Evolutionary conservation across 768 basidiomycete genomes (phyloP), one percentile per base, ranked within the genome.

Genomic region (Trametes cinnabarina): DNA sequence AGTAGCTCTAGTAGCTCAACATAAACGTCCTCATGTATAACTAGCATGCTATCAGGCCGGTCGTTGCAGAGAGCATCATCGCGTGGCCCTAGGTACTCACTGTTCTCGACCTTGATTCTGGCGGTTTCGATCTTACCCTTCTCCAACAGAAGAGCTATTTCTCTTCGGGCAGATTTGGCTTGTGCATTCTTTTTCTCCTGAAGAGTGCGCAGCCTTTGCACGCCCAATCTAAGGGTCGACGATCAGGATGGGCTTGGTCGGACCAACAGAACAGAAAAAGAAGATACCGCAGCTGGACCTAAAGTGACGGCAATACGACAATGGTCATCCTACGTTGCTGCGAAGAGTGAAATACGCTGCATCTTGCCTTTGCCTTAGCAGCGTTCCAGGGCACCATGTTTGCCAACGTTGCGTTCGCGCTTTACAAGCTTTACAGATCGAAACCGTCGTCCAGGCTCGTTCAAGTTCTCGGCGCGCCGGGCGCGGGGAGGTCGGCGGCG

Each of bases 151-250:
- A 82, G 78, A 4, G 92, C 92, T 47, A 94, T 91, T 61, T 95
- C 92, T 41, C 91, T 79, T 19, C 94, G 79, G 34, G 88, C 68
- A 39, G 69, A 68, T 72, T 90, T 89, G 2, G 87, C 86, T 19
- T 97, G 84, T 0, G 94, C 93, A 63, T 87, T 85, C 73, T 90
- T 94, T 83, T 98, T 98, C 75, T 94, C 90, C 65, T 94, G 90
- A 10, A 94, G 75, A 19, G 87, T 94, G 55, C 91, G 82, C 58
- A 94, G 77, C 17, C 91, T 84, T 71, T 95, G 92, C 20, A 94
- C 88, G 0, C 91, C 90, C 32, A 95, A 79, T 57, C 91, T 94
- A 60, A 63, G 22, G 39, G 50, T 17, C n/a, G 25, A 32, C 50
- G 46, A 64, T 62, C 47, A 57, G 60, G 51, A 43, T 59, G 35